Evolutionary conservation across 2,329 filamentous ascomycete genomes (phyloP), one percentile per base, ranked within the genome.

Genomic region (Epichloe amarillans): DNA sequence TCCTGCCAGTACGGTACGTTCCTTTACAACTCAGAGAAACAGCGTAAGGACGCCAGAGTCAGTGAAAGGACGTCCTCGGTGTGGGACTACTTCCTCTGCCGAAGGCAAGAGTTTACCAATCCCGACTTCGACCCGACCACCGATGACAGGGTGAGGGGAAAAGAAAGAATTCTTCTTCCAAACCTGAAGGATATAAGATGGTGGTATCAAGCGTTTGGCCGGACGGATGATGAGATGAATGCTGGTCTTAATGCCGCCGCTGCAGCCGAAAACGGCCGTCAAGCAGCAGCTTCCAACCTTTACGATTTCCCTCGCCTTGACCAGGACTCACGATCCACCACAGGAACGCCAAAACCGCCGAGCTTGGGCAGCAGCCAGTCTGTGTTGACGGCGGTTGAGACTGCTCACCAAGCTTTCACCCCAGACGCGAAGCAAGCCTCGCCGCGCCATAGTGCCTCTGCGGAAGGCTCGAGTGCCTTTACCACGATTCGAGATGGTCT

Each of bases 1-100:
- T 91, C 91, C 0, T 95, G 90, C 57, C 93, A 98, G 64, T 98
- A 96, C 56, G 93, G 93, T 44, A 96, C 91, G 0, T 98, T 98
- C 64, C 74, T 98, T 5, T 95, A 87, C 68, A 96, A 98, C 69
- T 94, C 82, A 51, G 93, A 98, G 65, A 93, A 89, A 61, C 86
- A 95, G 60, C 83, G 93, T 3, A 72, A 80, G 15, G 85, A 93
- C 42, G 77, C 80, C 21, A 75, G 73, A 30, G 82, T 86, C 1
- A 72, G 74, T 39, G 82, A 89, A 59, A 76, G 80, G 50, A 95
- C 89, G 3, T 77, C 85, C 3, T 95, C 88, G 21, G 93, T 96
- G 1, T 98, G 93, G 93, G 86, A 93, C 58, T 96, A 97, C 64
- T 97, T 98, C 66, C 71, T 97, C 7, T 82, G 85, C 42, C 80